phyloP scores from a whole-genome alignment of 768 basidiomycete species.

The Lactarius hatsudake region DNA sequence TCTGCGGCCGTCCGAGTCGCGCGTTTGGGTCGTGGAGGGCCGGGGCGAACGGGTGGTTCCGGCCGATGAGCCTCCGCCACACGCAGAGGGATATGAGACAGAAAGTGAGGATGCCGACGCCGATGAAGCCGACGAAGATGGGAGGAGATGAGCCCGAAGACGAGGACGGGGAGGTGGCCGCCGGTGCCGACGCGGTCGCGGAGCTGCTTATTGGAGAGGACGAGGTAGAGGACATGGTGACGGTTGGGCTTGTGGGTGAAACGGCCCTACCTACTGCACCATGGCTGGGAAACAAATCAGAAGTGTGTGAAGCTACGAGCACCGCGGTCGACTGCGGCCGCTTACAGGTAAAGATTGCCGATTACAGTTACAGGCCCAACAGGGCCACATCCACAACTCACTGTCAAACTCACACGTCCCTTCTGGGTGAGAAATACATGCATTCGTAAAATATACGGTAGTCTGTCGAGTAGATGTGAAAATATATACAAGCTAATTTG shows the following conservation, averaged over 20 bases:
- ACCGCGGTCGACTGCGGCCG: background rate
- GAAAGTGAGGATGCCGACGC: slow-evolving; percentile 12
- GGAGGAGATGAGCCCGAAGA: slow-evolving; percentile 3
- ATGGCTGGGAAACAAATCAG: background rate
- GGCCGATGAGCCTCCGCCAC: slow-evolving; percentile 12
- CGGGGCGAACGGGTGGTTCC: background rate
- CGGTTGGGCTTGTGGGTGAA: background rate
- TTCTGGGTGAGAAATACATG: background rate
- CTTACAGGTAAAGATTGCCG: background rate
- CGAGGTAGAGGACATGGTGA: background rate
- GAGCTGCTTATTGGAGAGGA: background rate
- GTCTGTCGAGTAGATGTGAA: background rate
- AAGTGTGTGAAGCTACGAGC: background rate
- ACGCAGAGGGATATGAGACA: slow-evolving; percentile 5
- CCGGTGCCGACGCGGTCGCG: background rate
- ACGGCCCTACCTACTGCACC: background rate
- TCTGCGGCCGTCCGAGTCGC: background rate
- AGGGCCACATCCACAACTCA: background rate
- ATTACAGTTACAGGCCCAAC: background rate
- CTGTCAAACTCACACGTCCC: too few species aligned
- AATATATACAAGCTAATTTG: background rate
- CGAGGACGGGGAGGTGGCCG: background rate
- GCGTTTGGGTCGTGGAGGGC: background rate
- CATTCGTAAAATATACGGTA: background rate
- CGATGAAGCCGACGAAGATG: slow-evolving; percentile 20